Conservation (phyloP, 345 rosid species). For the Turnera subulata region DNA sequence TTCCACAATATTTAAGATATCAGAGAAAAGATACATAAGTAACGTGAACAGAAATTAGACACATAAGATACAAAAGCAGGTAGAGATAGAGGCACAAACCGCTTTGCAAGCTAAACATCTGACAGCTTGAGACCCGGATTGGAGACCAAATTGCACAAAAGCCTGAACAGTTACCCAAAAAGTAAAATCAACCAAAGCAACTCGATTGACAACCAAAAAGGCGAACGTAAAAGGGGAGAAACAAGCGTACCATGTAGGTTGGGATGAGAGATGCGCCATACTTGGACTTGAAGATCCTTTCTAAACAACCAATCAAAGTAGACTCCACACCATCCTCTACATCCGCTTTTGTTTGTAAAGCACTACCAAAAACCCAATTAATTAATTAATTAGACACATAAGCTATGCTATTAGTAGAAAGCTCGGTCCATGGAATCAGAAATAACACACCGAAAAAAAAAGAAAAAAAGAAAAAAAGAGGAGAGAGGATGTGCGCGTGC, state of each 20-base stretch:
- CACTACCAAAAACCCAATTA: conserved; percentile 35
- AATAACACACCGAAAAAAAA: neutral
- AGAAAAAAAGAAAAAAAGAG: neutral
- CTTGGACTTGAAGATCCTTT: conserved; percentile 60
- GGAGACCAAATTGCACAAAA: conserved; percentile 68
- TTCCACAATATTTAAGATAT: too few species aligned
- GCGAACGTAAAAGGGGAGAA: neutral
- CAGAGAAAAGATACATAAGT: too few species aligned
- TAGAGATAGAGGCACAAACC: conserved; percentile 37
- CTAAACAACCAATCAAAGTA: conserved; percentile 62
- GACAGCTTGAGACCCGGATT: conserved; percentile 52
- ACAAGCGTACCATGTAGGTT: conserved; percentile 56
- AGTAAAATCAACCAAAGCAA: neutral
- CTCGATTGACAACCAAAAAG: neutral
- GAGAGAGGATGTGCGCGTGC: neutral
- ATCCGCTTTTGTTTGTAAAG: conserved; percentile 52
- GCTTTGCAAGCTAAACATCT: conserved; percentile 77
- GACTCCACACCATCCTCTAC: conserved; percentile 42
- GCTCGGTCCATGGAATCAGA: too few species aligned
- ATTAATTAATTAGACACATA: too few species aligned
- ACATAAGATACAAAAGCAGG: too few species aligned
- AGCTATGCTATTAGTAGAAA: too few species aligned
- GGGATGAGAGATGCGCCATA: conserved; percentile 78
- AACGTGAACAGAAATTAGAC: too few species aligned
- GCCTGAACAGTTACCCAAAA: conserved; percentile 34